Conservation (phyloP, 805 yeast species). For the Hanseniaspora vineae region DNA sequence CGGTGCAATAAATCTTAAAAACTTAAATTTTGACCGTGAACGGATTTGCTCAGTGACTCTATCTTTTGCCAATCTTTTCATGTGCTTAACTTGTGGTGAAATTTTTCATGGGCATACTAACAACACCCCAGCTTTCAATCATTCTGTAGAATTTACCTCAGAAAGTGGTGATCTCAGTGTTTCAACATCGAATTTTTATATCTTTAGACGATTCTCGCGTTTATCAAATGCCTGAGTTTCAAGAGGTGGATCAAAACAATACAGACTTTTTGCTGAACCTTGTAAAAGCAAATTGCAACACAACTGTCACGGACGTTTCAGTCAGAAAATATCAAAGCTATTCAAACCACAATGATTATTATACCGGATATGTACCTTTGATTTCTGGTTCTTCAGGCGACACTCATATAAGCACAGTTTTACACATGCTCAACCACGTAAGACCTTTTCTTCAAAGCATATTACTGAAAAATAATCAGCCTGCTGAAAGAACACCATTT, state of each 20-base stretch:
- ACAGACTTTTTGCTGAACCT: constrained; percentile 23
- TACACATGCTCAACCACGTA: constrained; percentile 31
- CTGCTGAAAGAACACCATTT: constrained; percentile 32
- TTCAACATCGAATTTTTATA: constrained; percentile 53
- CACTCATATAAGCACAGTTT: not conserved
- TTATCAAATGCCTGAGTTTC: constrained; percentile 49
- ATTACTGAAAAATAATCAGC: constrained; percentile 44
- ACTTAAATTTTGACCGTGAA: constrained; percentile 55
- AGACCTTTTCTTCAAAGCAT: constrained; percentile 49
- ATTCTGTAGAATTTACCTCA: constrained; percentile 34
- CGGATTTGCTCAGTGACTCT: constrained; percentile 53
- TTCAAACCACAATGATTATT: constrained; percentile 16
- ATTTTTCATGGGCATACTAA: constrained; percentile 56
- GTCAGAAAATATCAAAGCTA: constrained; percentile 35
- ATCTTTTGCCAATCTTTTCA: constrained; percentile 48
- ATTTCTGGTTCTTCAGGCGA: constrained; percentile 10
- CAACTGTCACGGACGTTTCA: constrained; percentile 39
- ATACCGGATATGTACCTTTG: constrained; percentile 17
- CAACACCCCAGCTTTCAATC: constrained; percentile 55
- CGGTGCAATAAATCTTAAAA: constrained; percentile 8
- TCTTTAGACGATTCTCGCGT: constrained; percentile 37
- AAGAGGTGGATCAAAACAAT: constrained; percentile 9
- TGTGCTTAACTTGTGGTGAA: constrained; percentile 64
- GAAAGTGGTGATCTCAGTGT: constrained; percentile 26
- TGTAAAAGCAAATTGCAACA: constrained; percentile 25